Conservation (phyloP, 2,329 filamentous ascomycete genomes). For the Fusarium sp. region DNA sequence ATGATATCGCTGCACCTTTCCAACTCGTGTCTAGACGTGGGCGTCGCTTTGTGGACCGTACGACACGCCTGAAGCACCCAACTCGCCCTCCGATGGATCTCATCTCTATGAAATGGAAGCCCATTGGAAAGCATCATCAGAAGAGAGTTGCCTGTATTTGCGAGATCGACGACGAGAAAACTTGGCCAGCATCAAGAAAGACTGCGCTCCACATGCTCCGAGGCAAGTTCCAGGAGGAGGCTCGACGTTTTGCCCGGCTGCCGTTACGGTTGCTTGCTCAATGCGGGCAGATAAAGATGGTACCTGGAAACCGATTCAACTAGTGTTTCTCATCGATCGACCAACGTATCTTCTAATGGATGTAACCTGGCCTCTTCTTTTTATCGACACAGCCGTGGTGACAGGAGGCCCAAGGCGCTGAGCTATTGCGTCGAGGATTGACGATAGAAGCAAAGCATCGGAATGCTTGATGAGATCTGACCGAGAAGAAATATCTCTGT, state of each 20-base stretch:
- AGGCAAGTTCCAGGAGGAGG: background rate
- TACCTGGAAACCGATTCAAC: background rate
- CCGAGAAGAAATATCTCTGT: too few species aligned
- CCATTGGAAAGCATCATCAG: background rate
- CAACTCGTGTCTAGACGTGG: background rate
- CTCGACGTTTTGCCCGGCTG: background rate
- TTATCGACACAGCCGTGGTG: background rate
- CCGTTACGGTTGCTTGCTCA: background rate
- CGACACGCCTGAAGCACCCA: background rate
- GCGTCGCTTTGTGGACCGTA: background rate
- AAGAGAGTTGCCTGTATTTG: background rate
- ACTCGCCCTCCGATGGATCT: background rate
- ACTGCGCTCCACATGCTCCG: background rate
- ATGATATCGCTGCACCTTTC: background rate
- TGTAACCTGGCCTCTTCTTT: background rate
- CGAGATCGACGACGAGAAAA: background rate
- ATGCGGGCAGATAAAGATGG: background rate
- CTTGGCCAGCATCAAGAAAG: background rate
- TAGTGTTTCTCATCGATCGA: background rate
- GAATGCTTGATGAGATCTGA: background rate
- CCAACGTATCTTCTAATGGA: background rate
- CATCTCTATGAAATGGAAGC: background rate
- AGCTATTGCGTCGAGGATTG: background rate
- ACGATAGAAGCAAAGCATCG: background rate
- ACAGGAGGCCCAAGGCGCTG: background rate